phyloP scores from a whole-genome alignment of 2,329 filamentous ascomycete species.

The Aspergillus japonicus region DNA sequence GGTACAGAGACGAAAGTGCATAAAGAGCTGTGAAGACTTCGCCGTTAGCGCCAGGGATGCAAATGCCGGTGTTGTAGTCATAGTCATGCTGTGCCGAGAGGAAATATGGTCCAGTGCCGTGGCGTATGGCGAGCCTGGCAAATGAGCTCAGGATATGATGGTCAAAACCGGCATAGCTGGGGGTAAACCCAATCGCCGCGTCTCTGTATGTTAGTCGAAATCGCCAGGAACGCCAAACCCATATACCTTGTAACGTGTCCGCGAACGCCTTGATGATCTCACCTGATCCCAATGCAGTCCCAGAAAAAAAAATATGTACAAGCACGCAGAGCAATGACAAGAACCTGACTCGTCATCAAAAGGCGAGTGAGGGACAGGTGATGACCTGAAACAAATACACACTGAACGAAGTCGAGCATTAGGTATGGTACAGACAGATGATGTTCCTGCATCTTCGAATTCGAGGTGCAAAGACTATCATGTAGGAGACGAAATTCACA shows the following conservation, averaged over 20 bases:
- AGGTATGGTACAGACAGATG: neutral
- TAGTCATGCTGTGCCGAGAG: neutral
- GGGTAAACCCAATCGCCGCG: neutral
- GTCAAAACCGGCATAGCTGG: neutral
- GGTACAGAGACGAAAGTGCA: neutral
- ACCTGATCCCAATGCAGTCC: neutral
- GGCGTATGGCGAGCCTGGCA: neutral
- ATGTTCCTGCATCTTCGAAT: neutral
- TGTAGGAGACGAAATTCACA: neutral
- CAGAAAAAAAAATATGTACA: neutral
- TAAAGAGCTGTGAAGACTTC: neutral
- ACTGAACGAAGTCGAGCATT: neutral
- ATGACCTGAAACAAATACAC: neutral
- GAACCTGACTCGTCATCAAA: neutral
- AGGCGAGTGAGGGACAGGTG: neutral
- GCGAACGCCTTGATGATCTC: neutral
- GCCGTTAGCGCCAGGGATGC: neutral
- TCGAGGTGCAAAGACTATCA: neutral
- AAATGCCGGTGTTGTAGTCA: neutral
- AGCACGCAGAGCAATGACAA: neutral
- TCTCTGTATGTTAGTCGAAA: neutral
- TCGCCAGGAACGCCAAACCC: neutral
- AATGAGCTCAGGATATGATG: neutral
- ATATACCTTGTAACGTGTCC: neutral
- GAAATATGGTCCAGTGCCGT: neutral